Evolutionary conservation across 1,139 yeast species (phyloP), one percentile per base, ranked within the genome.

Genomic region (Pichia sp.): DNA sequence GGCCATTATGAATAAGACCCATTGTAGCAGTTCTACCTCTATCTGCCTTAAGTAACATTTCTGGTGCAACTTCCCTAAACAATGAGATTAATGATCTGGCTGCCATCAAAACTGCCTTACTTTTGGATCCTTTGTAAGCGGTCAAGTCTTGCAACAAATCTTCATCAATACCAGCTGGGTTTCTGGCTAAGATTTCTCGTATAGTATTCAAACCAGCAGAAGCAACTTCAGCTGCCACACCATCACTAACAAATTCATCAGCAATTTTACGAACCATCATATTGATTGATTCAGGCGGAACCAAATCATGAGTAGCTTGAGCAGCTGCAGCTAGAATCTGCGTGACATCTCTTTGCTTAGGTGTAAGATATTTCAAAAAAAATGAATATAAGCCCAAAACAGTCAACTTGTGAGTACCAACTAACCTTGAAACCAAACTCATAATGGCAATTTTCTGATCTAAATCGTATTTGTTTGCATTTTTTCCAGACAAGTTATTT

Each of bases 161-260:
- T 53, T 86, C 84, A 55, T 90, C 97, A 63, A 93, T 90, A 41
- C 98, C 96, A 60, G 93, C 77, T 16, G 99, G 98, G 8, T 96
- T 95, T 75, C 99, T 85, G 1, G 96, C 73, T 59, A 93, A 79
- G 57, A 93, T 89, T 72, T 93, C 99, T 62, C 98, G 78, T 58
- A 93, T 92, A 5, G 98, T 89, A 70, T 93, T 93, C 60, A 93
- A 77, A 65, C 99, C 99, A 3, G 98, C 98, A 51, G 97, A 90
- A 11, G 98, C 97, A 54, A 92, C 99, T 72, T 93, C 97, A 29
- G 96, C 85, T 10, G 98, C 90, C 43, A 93, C 99, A 76, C 99
- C 99, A 68, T 93, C 98, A 64, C 96, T 88, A 48, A 93, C 97
- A 67, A 93, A 93, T 72, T 95, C 99, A 72, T 93, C 96, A 2